A percentile compares a stretch with the other conserved stretches of the same genome.
These are phyloP conservation scores for Tulasnella sp. DNA, from an alignment of 768 basidiomycete species.

Conservation along the genomic window DNA sequence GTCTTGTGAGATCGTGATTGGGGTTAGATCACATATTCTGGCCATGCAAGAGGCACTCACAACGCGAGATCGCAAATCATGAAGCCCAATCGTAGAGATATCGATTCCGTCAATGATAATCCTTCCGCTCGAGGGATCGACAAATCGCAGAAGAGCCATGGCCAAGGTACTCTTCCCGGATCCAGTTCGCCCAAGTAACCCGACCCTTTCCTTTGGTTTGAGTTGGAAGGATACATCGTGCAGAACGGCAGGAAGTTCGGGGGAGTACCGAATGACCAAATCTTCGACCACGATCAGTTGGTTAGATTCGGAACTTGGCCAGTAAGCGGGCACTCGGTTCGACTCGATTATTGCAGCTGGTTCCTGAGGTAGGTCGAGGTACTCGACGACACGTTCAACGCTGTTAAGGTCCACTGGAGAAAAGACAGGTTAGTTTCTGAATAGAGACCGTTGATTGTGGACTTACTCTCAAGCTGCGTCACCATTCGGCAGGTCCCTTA, in stretches of 20 bases:
- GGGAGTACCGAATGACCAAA: conserved; percentile 53
- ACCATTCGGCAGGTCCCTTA: conserved; percentile 48
- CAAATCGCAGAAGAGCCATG: conserved; percentile 81
- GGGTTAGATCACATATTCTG: not conserved
- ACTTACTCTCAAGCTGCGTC: conserved; percentile 64
- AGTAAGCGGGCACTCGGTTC: conserved; percentile 80
- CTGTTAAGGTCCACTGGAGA: conserved; percentile 48
- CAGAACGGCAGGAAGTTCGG: conserved; percentile 44
- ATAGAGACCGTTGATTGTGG: not conserved
- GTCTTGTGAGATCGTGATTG: conserved; percentile 33
- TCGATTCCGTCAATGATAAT: conserved; percentile 87
- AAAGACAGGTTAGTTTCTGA: not conserved
- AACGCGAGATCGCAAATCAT: conserved; percentile 65
- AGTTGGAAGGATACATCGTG: conserved; percentile 71
- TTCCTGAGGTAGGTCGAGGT: conserved; percentile 84
- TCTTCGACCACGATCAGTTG: conserved; percentile 66
- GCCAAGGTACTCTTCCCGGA: conserved; percentile 60
- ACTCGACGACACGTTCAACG: conserved; percentile 88
- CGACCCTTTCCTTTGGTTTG: conserved; percentile 67
- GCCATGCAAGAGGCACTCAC: conserved; percentile 11
- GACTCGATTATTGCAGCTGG: conserved; percentile 71
- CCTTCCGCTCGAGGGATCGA: conserved; percentile 69
- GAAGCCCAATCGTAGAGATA: conserved; percentile 76
- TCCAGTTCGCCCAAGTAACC: conserved; percentile 76
- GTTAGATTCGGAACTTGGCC: conserved; percentile 70